Conservation (phyloP, 2,329 filamentous ascomycete genomes). For the Pseudocercospora cruenta region DNA sequence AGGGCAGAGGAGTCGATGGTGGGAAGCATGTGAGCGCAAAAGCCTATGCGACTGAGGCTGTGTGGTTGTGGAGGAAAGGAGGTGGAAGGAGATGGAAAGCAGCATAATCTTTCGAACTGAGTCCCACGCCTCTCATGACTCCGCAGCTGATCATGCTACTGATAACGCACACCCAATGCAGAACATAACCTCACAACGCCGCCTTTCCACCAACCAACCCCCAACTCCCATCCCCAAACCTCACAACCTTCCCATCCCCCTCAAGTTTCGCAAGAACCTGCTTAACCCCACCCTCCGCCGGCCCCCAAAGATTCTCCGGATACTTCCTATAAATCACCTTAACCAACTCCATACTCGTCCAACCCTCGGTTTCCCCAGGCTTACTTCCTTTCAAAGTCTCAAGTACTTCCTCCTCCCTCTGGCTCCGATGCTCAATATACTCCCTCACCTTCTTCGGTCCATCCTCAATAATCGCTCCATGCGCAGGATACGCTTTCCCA, state of each 20-base stretch:
- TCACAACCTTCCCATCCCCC: constrained; percentile 68
- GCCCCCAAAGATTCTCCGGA: constrained; percentile 71
- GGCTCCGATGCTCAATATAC: constrained; percentile 79
- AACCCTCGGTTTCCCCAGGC: constrained; percentile 43
- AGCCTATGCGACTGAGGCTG: constrained; percentile 82
- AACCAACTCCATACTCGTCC: constrained; percentile 81
- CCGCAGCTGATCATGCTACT: not conserved
- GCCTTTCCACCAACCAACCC: constrained; percentile 24
- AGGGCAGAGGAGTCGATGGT: constrained; percentile 59
- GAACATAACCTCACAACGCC: constrained; percentile 31
- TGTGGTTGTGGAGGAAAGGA: constrained; percentile 85
- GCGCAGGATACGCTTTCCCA: constrained; percentile 81
- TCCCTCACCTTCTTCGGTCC: constrained; percentile 73
- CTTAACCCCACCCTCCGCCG: constrained; percentile 74
- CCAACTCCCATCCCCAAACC: constrained; percentile 43
- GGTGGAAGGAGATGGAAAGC: constrained; percentile 63
- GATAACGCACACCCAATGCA: not conserved
- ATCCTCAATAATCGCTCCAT: constrained; percentile 77
- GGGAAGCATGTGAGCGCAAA: constrained; percentile 75
- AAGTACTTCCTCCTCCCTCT: constrained; percentile 78
- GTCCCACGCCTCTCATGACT: not conserved
- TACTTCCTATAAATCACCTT: constrained; percentile 83
- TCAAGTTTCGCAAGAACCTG: constrained; percentile 81
- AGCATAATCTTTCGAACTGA: constrained; percentile 31
- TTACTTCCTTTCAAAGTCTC: constrained; percentile 56